Base-by-base conservation (phyloP, 164 flowering plant species). In the Pachysandra terminalis region DNA sequence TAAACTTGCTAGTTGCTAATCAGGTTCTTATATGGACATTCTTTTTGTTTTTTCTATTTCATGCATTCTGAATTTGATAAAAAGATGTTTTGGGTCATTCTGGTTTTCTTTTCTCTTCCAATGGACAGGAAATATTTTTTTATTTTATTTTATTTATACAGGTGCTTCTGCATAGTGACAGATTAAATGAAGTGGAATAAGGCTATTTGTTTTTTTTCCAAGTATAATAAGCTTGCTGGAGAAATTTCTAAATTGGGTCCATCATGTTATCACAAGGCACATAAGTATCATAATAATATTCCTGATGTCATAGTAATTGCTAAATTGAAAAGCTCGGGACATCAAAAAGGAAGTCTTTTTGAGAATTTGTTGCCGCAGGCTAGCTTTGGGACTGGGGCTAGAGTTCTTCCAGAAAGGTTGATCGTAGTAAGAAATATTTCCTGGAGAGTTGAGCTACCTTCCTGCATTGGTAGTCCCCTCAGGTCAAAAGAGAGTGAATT, bases 171-270 rank as follows among this genome's bases (percentile, higher is more conserved):
- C 41, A 57, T 7, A 19, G 25, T 25, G 9, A 9, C 15, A 48
- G 41, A 49, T 61, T 17, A 61, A 64, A 74, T 74, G 75, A 75
- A 64, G 71, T 53, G 72, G 72, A 64, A 71, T 45, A 68, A 71
- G 13, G 54, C 32, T 48, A 59, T 53, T 28, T 10, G 22, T 66
- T 27, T 1, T 67, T 56, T 72, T 22, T n/a, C 40, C 59, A 71
- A 69, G 48, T 25, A 65, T 37, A 61, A 7, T 32, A 65, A 27
- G 24, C 55, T 41, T 15, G 27, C 27, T 10, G 41, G 56, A 57
- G 51, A 23, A 19, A 40, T 63, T 52, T 68, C 73, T 24, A 35
- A 56, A 32, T 56, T 52, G 45, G 70, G 28, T 51, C 21, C 56
- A 23, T 35, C 52, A 22, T 35, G 62, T 48, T 55, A n/a, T 54